These are phyloP conservation scores for Nemania sp. DNA, from an alignment of 2,329 filamentous ascomycete genomes.

Conservation along the genomic window DNA sequence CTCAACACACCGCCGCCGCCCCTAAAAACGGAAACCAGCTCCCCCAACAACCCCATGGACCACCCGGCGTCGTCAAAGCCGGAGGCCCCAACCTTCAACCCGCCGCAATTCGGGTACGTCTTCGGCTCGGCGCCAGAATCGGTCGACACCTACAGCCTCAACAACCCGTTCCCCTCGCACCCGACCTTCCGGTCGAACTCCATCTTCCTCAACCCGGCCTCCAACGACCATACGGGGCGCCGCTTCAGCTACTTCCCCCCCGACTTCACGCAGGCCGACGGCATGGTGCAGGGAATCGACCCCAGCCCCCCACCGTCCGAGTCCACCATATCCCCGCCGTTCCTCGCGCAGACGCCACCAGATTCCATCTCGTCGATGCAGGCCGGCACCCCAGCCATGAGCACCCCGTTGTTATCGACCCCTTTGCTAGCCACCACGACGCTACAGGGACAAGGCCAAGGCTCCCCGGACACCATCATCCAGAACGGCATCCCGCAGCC, in stretches of 20 bases:
- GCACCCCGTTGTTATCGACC: constrained; percentile 45
- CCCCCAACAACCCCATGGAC: constrained; percentile 57
- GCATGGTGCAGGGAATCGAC: constrained; percentile 50
- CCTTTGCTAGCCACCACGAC: constrained; percentile 44
- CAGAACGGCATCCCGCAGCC: constrained; percentile 39
- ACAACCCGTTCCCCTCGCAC: constrained; percentile 58
- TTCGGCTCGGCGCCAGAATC: constrained; percentile 68
- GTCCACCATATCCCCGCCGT: constrained; percentile 47
- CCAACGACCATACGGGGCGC: constrained; percentile 65
- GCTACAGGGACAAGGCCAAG: constrained; percentile 41
- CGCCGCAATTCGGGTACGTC: constrained; percentile 69
- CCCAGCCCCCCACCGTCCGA: constrained; percentile 49
- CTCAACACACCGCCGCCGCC: constrained; percentile 62
- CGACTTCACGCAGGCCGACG: constrained; percentile 58
- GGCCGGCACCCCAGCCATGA: constrained; percentile 44
- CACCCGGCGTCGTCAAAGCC: constrained; percentile 53
- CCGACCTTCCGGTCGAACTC: constrained; percentile 74
- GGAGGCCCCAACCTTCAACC: constrained; percentile 57
- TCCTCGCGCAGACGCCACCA: constrained; percentile 48
- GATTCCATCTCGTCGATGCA: constrained; percentile 45
- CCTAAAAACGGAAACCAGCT: constrained; percentile 57
- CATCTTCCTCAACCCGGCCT: constrained; percentile 71
- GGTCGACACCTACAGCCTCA: constrained; percentile 61
- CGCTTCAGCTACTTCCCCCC: constrained; percentile 75
- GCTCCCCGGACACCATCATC: constrained; percentile 43